Base-by-base conservation (phyloP, 495 filamentous ascomycete genomes). In the Staphylotrichum tortipilum region DNA sequence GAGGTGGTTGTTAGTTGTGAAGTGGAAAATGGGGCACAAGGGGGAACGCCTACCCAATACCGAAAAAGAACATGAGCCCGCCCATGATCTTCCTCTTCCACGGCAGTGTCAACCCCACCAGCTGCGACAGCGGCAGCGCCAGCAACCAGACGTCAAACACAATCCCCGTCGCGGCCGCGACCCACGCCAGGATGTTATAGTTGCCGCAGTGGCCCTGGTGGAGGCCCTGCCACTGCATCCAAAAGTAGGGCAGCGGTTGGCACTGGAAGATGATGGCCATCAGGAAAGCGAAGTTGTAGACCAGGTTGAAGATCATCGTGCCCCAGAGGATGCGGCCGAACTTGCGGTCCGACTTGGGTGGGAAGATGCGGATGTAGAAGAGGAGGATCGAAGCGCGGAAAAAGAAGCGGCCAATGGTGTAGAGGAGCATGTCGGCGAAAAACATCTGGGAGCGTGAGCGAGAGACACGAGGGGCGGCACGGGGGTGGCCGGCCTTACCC, bases 351-450 rank as follows among this genome's bases (percentile, higher is more conserved):
- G 41, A 12, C 23, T 58, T 34, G 14, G 40, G 19, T 3, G 68
- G 68, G 47, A 78, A 75, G 46, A 76, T 66, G 22, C 73, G 71
- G 2, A 78, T 61, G 59, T 73, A 75, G 57, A 76, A 68, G 47
- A 76, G 60, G 9, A 76, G 62, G 51, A 78, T 69, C 8, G 70
- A 73, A 29, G 71, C 55, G 23, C 73, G 73, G 28, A 68, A 61
- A 17, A 68, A 42, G 53, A 60, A 64, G 18, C 69, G 59, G 8
- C 65, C 51, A 14, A 53, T 37, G 17, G 66, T 61, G 58, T 75
- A 75, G 28, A 69, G 43, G 17, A 68, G 30, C 55, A 64, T 64
- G 30, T 52, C 44, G 47, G 24, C 43, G 31, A 55, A 60, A 36
- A 63, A 66, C 38, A 47, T 49, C 51, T 54, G 35, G n/a, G 29